Evolutionary conservation across 2,329 filamentous ascomycete species (phyloP), one percentile per base, ranked within the genome.

Genomic region (Orbilia oligospora): DNA sequence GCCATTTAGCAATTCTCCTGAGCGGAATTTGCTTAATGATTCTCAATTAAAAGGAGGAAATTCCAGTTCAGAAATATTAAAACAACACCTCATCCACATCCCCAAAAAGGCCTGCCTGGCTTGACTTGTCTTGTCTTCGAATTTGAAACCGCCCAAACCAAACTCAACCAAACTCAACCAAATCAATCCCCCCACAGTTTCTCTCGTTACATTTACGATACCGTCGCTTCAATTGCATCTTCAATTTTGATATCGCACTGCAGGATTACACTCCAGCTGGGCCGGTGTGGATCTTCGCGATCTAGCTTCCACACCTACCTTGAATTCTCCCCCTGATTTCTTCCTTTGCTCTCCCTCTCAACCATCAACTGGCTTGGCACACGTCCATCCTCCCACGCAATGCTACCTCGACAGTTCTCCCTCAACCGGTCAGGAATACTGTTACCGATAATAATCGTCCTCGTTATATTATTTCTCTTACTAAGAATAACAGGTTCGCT

Each of bases 401-500:
- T 78, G 75, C 69, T 78, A 51, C 75, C 75, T 38, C 75, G 75
- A 63, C 75, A 69, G 36, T 78, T 78, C 67, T 72, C 75, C 10
- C 53, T 78, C 22, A 78, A 78, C 68, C 75, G 75, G 46, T 67
- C 75, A n/a, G 61, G 49, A 22, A 49, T 78, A 27, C 51, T 78
- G 46, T 58, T 78, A 72, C 68, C 75, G 33, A 65, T 46, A 48
- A 46, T 72, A 20, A 58, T 56, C 33, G 75, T 78, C 9, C 2
- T 78, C 2, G 53, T 78, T 20, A 72, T 68, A 55, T 36, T 78
- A 27, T 78, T 78, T 30, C 64, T 78, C 9, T 48, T 78, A 20
- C 41, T 78, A 33, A 78, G 75, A 78, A 72, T 78, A 78, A 78
- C 75, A 78, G 75, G 75, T 78, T 67, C 27, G 67, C 20, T 46